These are phyloP conservation scores for Brasilioporus rufonigricans DNA, from an alignment of 768 basidiomycete species.

Conservation along the genomic window DNA sequence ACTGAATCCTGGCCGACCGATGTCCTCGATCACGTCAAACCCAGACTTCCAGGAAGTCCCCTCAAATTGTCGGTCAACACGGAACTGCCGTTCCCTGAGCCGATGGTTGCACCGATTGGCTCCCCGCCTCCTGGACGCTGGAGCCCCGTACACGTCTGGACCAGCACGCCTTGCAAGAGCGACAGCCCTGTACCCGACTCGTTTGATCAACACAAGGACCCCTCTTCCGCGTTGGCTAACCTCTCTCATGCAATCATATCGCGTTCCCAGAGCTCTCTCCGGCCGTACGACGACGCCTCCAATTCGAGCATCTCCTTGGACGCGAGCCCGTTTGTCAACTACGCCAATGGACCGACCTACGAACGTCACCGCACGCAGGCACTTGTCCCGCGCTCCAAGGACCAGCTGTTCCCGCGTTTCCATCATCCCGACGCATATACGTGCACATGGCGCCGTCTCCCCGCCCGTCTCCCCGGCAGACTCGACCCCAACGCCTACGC, in stretches of 20 bases:
- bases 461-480: constrained; percentile 17
- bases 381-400: not conserved
- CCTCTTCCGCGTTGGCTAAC: not conserved
- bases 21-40: constrained; percentile 7
- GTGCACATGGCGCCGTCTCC: constrained; percentile 18
- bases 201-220: constrained; percentile 1
- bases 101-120: constrained; percentile 4
- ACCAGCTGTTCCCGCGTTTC: constrained; percentile 3
- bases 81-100: not conserved
- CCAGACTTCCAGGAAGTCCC: constrained; percentile 16
- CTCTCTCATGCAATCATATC: constrained; percentile 21
- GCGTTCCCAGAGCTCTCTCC: constrained; percentile 16
- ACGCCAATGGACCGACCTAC: not conserved
- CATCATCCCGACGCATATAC: constrained; percentile 10
- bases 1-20: constrained; percentile 20
- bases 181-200: constrained; percentile 1
- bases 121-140: constrained; percentile 14
- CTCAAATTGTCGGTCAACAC: constrained; percentile 18
- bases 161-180: constrained; percentile 22
- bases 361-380: not conserved
- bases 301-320: constrained; percentile 5
- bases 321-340: constrained; percentile 2
- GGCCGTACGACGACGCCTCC: constrained; percentile 10
- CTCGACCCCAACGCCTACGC: not conserved
- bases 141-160: constrained; percentile 21